Conservation (phyloP, 2,329 filamentous ascomycete genomes). For the Rosellinia necatrix region DNA sequence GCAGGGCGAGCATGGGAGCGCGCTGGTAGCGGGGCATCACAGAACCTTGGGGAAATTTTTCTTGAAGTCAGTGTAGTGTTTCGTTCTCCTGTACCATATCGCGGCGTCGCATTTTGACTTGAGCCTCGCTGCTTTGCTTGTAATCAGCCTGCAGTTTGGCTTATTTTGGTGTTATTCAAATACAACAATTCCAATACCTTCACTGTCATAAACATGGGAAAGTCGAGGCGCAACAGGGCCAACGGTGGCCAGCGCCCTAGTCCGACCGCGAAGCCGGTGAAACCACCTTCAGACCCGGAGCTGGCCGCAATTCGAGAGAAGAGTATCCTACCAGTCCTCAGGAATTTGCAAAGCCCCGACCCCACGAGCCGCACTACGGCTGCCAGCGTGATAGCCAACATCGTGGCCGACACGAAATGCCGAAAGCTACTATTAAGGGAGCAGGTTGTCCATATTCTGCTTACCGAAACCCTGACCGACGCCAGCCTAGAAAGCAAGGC, state of each 20-base stretch:
- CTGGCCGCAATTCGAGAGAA: slow-evolving; percentile 65
- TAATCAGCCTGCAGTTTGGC: too few relatives aligned
- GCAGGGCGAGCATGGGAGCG: background rate
- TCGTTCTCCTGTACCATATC: background rate
- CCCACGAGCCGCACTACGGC: slow-evolving; percentile 63
- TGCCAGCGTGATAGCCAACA: slow-evolving; percentile 63
- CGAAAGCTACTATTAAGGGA: slow-evolving; percentile 69
- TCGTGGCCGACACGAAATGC: slow-evolving; percentile 64
- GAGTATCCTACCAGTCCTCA: slow-evolving; percentile 66
- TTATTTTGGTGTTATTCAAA: too few relatives aligned
- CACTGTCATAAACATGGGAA: slow-evolving; percentile 66
- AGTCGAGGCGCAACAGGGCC: slow-evolving; percentile 60
- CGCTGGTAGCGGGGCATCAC: slow-evolving; percentile 17
- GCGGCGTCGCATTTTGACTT: background rate
- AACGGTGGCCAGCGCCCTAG: slow-evolving; percentile 55
- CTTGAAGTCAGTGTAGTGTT: slow-evolving; percentile 1
- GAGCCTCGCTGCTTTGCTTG: background rate
- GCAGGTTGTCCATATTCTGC: slow-evolving; percentile 65
- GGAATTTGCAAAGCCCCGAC: slow-evolving; percentile 63
- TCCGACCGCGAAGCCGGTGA: slow-evolving; percentile 61
- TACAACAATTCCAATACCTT: too few relatives aligned
- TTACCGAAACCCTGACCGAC: slow-evolving; percentile 68
- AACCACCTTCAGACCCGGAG: slow-evolving; percentile 66
- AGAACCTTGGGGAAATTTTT: slow-evolving; percentile 27
- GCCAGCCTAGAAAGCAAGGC: slow-evolving; percentile 65